Evolutionary conservation across 164 flowering plant species (phyloP).

Genomic region (Macadamia integrifolia): DNA sequence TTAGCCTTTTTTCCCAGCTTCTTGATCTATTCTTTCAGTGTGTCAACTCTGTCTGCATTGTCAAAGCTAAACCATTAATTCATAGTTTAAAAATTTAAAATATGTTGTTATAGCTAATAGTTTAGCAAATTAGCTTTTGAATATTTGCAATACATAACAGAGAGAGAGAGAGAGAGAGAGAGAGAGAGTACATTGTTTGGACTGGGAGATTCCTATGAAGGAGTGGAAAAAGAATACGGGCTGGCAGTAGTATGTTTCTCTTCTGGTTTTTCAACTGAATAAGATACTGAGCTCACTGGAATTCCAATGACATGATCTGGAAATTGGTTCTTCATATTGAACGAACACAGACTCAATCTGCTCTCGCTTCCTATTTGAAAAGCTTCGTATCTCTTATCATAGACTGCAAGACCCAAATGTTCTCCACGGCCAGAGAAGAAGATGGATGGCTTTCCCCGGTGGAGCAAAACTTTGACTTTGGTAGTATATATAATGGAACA

Average conservation of each 20-base stretch:
- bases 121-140: no score
- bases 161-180: no score
- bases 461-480: not conserved
- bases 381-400: not conserved
- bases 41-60: slow-evolving; percentile 22
- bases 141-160: not conserved
- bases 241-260: not conserved
- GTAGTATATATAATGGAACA: slow-evolving; percentile 5
- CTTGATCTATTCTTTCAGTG: slow-evolving; percentile 18
- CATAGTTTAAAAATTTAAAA: no score
- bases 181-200: not conserved
- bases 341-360: not conserved
- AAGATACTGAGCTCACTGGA: not conserved
- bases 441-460: not conserved
- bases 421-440: not conserved
- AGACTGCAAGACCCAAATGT: not conserved
- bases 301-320: slow-evolving; percentile 1
- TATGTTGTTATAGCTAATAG: no score
- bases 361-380: not conserved
- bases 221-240: not conserved
- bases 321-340: slow-evolving; percentile 4
- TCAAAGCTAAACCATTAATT: not conserved
- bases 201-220: not conserved
- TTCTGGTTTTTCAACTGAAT: not conserved
- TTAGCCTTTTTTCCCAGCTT: slow-evolving; percentile 25